phyloP scores from a whole-genome alignment of 257 asterid genomes.

The Echium plantagineum region DNA sequence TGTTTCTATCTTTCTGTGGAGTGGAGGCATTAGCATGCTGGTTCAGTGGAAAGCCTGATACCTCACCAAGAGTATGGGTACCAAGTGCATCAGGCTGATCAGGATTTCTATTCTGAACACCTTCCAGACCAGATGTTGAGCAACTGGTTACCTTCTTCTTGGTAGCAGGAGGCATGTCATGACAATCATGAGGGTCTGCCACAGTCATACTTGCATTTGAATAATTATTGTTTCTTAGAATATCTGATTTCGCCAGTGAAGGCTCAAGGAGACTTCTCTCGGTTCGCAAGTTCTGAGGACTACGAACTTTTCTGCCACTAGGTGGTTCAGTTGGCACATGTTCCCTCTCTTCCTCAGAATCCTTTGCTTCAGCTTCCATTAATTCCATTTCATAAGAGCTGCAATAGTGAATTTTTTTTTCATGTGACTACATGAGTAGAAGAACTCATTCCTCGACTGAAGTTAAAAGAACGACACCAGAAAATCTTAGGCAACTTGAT shows the following conservation, averaged over 20 bases:
- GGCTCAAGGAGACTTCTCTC: slow-evolving; percentile 26
- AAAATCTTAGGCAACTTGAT: neutral
- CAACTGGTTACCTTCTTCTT: slow-evolving; percentile 20
- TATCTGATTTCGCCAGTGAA: slow-evolving; percentile 23
- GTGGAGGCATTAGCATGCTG: slow-evolving; percentile 9
- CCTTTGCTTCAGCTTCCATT: slow-evolving; percentile 78
- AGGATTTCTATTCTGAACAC: slow-evolving; percentile 16
- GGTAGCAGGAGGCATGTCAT: slow-evolving; percentile 19
- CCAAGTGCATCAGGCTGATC: slow-evolving; percentile 20
- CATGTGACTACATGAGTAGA: neutral
- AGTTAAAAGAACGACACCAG: too few species aligned
- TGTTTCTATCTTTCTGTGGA: slow-evolving; percentile 20
- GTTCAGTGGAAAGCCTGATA: slow-evolving; percentile 20
- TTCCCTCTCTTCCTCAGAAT: slow-evolving; percentile 84
- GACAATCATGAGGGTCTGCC: slow-evolving; percentile 16
- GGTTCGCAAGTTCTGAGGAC: slow-evolving; percentile 23
- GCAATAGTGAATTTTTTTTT: slow-evolving; percentile 9
- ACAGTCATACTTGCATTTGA: slow-evolving; percentile 21
- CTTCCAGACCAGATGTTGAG: slow-evolving; percentile 15
- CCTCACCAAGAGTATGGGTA: slow-evolving; percentile 22
- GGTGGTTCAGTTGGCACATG: slow-evolving; percentile 20
- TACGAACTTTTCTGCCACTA: slow-evolving; percentile 19
- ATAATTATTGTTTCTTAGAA: slow-evolving; percentile 18
- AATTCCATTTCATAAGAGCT: slow-evolving; percentile 75
- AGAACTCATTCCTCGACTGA: neutral